A percentile compares a stretch with the other conserved stretches of the same genome.
phyloP scores from a whole-genome alignment of 768 basidiomycete species.

The Rhizopogon rudus region DNA sequence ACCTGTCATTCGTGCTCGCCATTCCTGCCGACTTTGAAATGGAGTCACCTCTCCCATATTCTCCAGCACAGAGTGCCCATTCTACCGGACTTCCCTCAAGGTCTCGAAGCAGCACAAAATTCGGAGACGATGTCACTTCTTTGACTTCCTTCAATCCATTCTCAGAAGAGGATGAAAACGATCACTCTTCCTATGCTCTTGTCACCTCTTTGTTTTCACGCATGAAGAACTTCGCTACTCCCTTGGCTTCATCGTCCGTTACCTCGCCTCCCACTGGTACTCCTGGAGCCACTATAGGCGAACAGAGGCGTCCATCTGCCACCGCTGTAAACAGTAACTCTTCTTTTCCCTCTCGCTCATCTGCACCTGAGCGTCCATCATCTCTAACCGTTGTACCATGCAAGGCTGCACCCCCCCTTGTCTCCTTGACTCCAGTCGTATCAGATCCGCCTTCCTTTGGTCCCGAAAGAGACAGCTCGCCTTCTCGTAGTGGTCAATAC shows the following conservation, averaged over 20 bases:
- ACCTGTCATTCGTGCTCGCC: no score
- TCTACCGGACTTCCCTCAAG: slow-evolving; percentile 42
- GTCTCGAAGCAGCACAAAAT: slow-evolving; percentile 59
- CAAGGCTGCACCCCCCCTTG: slow-evolving; percentile 71
- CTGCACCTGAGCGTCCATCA: slow-evolving; percentile 50
- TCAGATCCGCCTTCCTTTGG: slow-evolving; percentile 72
- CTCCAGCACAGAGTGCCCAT: slow-evolving; percentile 24
- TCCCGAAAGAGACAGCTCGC: slow-evolving; percentile 56
- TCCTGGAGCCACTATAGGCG: slow-evolving; percentile 28
- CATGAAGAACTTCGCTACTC: slow-evolving; percentile 73
- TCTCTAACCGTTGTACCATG: slow-evolving; percentile 48
- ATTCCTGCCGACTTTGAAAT: slow-evolving; percentile 7
- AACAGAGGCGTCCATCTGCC: slow-evolving; percentile 59
- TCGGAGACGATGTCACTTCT: slow-evolving; percentile 57
- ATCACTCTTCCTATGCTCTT: slow-evolving; percentile 80
- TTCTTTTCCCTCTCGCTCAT: slow-evolving; percentile 41
- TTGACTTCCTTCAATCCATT: slow-evolving; percentile 90
- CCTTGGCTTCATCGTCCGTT: slow-evolving; percentile 48
- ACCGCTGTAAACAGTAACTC: slow-evolving; percentile 36
- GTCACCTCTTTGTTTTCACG: slow-evolving; percentile 77
- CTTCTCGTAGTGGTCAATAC: slow-evolving; percentile 45
- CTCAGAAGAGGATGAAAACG: slow-evolving; percentile 89
- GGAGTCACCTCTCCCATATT: slow-evolving; percentile 29
- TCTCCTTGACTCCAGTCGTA: slow-evolving; percentile 82
- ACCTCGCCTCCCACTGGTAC: slow-evolving; percentile 29